Evolutionary conservation across 257 asterid genomes (phyloP).

Genomic region (Solanum arcanum): DNA sequence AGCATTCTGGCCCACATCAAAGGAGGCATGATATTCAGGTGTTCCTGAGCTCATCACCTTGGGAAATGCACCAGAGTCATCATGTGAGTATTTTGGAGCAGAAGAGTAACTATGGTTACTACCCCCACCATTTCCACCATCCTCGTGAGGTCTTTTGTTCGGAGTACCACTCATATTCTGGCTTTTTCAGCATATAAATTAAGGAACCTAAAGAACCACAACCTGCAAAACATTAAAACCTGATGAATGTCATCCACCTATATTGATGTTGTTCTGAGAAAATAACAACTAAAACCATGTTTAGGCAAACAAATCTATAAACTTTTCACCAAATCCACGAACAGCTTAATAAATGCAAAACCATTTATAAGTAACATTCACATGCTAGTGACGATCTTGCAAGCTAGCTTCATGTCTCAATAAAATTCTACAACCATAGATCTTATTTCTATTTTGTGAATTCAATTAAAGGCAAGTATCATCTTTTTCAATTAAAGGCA

Average conservation of each 20-base stretch:
- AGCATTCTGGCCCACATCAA: slow-evolving; percentile 57
- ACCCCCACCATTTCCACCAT: slow-evolving; percentile 43
- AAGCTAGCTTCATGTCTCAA: neutral
- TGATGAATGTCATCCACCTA: neutral
- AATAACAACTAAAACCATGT: neutral
- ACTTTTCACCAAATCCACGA: neutral
- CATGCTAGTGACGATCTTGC: neutral
- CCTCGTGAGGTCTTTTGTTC: slow-evolving; percentile 69
- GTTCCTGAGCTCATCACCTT: slow-evolving; percentile 34
- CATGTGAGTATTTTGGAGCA: slow-evolving; percentile 51
- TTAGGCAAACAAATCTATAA: neutral
- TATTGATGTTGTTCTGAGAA: neutral
- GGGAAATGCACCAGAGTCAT: slow-evolving; percentile 48
- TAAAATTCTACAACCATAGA: neutral
- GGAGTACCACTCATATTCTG: slow-evolving; percentile 63
- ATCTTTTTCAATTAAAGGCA: neutral
- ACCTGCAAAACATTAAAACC: neutral
- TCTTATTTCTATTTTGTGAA: neutral
- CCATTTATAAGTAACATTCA: neutral
- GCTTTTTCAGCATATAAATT: neutral
- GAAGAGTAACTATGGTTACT: slow-evolving; percentile 43
- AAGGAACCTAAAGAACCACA: neutral
- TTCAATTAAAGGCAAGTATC: neutral
- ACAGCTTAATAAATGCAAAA: neutral
- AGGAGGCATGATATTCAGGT: slow-evolving; percentile 53